Base-by-base conservation (phyloP, 192 early-diverging fungal species). In the Chytriomyces sp. region DNA sequence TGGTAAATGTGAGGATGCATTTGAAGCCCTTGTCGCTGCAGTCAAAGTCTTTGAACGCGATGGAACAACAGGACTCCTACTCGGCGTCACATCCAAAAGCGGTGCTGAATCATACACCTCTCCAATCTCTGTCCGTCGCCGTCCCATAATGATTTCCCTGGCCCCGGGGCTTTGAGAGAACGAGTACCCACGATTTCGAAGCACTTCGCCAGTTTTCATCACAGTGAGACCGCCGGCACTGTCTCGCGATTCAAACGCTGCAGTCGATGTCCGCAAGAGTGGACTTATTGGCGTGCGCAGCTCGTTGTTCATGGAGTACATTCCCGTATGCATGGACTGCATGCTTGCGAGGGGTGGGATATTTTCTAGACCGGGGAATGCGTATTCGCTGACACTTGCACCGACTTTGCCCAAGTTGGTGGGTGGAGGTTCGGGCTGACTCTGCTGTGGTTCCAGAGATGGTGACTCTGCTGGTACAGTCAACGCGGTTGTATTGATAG, bases 91-190 rank as follows among this genome's bases (percentile, higher is more conserved):
- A 35, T 35, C 35, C 35, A 35, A 35, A 35, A 35, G 35, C 35
- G 35, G 35, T 35, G 35, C 35, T 35, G 35, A 35, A 35, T 35
- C 35, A 35, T 35, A 35, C 4, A 35, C 35, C 35, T 35, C 35
- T 35, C 35, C 35, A 35, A 35, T 35, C 35, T 57, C 53, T 20
- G 53, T 57, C 53, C 53, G 13, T 57, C 53, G 67, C 26, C 53
- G 2, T 11, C 75, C 69, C 67, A 76, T 76, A 26, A 86, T 64
- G 43, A 86, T 61, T 43, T 86, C 77, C 28, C 77, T n/a, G 2
- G 81, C 85, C 24, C 85, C 85, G 3, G 72, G 53, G 28, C 72
- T 81, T 59, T 86, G 81, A 20, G 79, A 80, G 69, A 86, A 86
- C 4, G 81, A 84, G 64, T 66, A 86, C 44, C 85, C 85, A 26